phyloP scores from a whole-genome alignment of 805 yeast genomes.

The Lachancea thermotolerans region DNA sequence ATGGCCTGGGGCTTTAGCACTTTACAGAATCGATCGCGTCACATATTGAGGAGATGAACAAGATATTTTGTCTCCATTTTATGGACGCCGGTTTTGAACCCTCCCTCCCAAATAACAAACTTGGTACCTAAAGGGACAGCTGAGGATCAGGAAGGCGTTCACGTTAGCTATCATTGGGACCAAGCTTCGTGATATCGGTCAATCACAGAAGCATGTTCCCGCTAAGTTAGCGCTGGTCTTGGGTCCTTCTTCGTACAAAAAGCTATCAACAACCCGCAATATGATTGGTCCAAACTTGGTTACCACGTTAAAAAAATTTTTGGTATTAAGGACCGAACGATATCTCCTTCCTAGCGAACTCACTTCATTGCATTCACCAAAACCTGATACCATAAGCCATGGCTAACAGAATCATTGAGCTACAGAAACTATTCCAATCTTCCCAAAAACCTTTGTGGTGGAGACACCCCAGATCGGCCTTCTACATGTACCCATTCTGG shows the following conservation, averaged over 20 bases:
- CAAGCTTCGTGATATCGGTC: too few species aligned
- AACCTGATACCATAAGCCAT: neutral
- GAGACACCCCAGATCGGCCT: constrained; percentile 64
- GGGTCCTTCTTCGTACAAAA: neutral
- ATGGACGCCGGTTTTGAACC: too few species aligned
- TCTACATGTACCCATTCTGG: constrained; percentile 70
- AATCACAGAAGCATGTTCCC: too few species aligned
- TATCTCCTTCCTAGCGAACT: neutral
- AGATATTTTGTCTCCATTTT: too few species aligned
- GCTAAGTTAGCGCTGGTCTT: too few species aligned
- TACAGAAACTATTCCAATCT: constrained; percentile 53
- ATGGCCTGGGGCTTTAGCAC: too few species aligned
- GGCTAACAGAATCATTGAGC: constrained; percentile 43
- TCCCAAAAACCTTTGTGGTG: constrained; percentile 53
- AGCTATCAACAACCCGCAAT: neutral
- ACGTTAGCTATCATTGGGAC: too few species aligned
- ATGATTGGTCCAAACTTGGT: constrained; percentile 1
- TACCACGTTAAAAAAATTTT: neutral
- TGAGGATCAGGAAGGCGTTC: too few species aligned
- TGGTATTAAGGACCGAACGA: neutral
- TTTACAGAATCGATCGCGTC: too few species aligned
- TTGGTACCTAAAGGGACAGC: too few species aligned
- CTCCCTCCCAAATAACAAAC: too few species aligned
- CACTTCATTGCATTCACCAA: neutral
- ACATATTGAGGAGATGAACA: too few species aligned